Evolutionary conservation across 1,139 yeast species (phyloP).

Genomic region (Sugiyamaella sp.): DNA sequence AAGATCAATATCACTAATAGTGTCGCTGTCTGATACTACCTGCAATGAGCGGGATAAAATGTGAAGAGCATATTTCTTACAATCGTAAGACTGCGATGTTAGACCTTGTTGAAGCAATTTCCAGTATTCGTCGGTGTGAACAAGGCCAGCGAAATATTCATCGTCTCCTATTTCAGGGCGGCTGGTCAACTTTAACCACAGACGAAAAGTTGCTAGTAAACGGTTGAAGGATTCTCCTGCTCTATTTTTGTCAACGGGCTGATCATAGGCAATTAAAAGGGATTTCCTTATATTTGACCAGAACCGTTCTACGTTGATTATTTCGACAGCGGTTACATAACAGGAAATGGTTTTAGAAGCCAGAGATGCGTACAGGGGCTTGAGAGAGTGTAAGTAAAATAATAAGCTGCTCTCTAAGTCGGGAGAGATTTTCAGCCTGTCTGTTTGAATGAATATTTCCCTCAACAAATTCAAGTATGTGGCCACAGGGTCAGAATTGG

Average conservation of each 20-base stretch:
- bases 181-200: constrained; percentile 36
- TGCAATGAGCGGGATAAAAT: constrained; percentile 65
- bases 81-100: constrained; percentile 62
- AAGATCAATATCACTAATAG: constrained; percentile 45
- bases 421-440: background rate
- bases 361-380: background rate
- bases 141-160: constrained; percentile 42
- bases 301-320: background rate
- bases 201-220: constrained; percentile 24
- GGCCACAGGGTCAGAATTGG: background rate
- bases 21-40: constrained; percentile 27
- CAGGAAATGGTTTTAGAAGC: constrained; percentile 11
- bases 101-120: constrained; percentile 57
- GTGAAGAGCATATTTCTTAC: constrained; percentile 70
- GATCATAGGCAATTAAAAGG: background rate
- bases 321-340: background rate
- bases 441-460: constrained; percentile 10
- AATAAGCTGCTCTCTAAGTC: background rate
- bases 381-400: background rate
- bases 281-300: constrained; percentile 9
- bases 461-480: constrained; percentile 7
- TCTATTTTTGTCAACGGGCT: background rate
- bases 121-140: constrained; percentile 60
- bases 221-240: constrained; percentile 22
- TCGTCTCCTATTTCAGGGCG: constrained; percentile 26